phyloP scores from a whole-genome alignment of 495 filamentous ascomycete genomes.

The Glutinoglossum americanum region DNA sequence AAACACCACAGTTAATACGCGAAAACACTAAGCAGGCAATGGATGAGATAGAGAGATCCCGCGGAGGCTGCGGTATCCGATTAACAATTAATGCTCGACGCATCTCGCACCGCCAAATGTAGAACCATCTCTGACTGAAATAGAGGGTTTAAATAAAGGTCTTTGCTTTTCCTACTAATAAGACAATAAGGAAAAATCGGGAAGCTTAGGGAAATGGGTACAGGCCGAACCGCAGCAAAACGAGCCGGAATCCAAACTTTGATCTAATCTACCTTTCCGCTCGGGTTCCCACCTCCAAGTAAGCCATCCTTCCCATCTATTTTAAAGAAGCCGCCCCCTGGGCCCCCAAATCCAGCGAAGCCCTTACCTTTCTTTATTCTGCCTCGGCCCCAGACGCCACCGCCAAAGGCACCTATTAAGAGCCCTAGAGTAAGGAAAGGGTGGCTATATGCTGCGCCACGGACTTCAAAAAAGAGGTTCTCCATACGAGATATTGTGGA shows the following conservation, averaged over 20 bases:
- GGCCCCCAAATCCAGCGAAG: conserved; percentile 24
- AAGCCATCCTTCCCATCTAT: conserved; percentile 61
- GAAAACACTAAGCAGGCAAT: too few species aligned
- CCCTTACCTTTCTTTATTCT: conserved; percentile 15
- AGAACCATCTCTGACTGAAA: too few species aligned
- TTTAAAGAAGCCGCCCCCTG: conserved; percentile 46
- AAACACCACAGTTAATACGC: too few species aligned
- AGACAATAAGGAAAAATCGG: background rate
- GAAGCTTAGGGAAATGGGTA: background rate
- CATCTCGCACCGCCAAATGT: too few species aligned
- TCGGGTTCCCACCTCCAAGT: conserved; percentile 29
- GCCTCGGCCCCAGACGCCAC: conserved; percentile 24
- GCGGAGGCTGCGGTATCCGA: too few species aligned
- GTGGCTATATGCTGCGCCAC: conserved; percentile 42
- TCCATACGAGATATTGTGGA: conserved; percentile 60
- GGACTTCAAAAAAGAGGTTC: conserved; percentile 56
- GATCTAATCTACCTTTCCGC: conserved; percentile 57
- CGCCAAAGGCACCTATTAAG: conserved; percentile 29
- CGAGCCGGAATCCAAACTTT: background rate
- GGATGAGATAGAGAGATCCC: too few species aligned
- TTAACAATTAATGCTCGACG: too few species aligned
- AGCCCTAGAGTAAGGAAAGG: conserved; percentile 47
- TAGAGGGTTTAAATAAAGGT: background rate
- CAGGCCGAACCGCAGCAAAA: background rate
- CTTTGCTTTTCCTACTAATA: background rate